A percentile compares a stretch with the other conserved stretches of the same genome.
These are phyloP conservation scores for Myxozyma nipponensis DNA, from an alignment of 805 yeast genomes.

Conservation along the genomic window DNA sequence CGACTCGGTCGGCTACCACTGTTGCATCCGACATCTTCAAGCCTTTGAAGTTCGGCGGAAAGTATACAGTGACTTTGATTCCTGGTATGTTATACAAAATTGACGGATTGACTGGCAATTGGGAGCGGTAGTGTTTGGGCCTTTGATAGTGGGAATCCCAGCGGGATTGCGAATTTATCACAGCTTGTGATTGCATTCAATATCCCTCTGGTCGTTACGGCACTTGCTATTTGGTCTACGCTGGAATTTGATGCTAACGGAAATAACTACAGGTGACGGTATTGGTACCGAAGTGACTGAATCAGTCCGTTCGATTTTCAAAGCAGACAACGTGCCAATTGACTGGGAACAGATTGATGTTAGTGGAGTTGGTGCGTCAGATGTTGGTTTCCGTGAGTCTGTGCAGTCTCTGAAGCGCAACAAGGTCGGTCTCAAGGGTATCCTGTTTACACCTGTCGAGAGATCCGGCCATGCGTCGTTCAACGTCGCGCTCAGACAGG, in stretches of 20 bases:
- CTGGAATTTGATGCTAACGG: too few species aligned
- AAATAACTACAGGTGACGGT: conserved; percentile 76
- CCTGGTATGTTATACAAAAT: conserved; percentile 52
- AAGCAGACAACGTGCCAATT: conserved; percentile 82
- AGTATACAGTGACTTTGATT: conserved; percentile 86
- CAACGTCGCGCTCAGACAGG: conserved; percentile 94
- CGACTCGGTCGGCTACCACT: conserved; percentile 47
- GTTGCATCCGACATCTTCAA: conserved; percentile 59
- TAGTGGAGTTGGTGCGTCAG: conserved; percentile 58
- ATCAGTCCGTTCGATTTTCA: conserved; percentile 86
- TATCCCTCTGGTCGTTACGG: neutral
- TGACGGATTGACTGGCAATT: too few species aligned
- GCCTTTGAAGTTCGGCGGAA: conserved; percentile 93
- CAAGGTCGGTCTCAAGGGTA: conserved; percentile 95
- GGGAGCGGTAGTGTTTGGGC: too few species aligned
- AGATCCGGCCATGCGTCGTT: conserved; percentile 76
- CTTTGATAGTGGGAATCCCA: too few species aligned
- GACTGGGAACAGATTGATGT: conserved; percentile 76
- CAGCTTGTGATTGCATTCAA: neutral
- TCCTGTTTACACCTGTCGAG: conserved; percentile 83
- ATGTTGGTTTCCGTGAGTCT: conserved; percentile 39
- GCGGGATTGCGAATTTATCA: too few species aligned
- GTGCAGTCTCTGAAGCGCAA: conserved; percentile 89
- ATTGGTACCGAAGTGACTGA: conserved; percentile 94
- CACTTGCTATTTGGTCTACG: too few species aligned